These are phyloP conservation scores for Chimonanthus salicifolius DNA, from an alignment of 164 flowering plant genomes.

Conservation along the genomic window DNA sequence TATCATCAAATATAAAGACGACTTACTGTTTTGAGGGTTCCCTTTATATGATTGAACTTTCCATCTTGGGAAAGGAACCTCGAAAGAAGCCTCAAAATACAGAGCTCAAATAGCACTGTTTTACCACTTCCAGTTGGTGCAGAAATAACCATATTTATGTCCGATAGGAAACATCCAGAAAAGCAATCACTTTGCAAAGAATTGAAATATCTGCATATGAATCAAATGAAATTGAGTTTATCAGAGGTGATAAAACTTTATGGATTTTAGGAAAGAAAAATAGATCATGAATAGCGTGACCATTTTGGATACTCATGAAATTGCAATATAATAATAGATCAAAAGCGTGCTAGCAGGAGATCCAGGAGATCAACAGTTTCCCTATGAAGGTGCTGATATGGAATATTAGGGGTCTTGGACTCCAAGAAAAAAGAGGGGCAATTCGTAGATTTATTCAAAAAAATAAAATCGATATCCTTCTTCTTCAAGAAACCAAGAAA, in stretches of 20 bases:
- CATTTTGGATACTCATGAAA: neutral
- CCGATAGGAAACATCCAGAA: conserved; percentile 71
- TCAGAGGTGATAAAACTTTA: too few relatives aligned
- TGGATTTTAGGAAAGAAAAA: neutral
- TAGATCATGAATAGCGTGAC: neutral
- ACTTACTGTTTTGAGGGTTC: conserved; percentile 84
- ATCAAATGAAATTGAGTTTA: conserved; percentile 3
- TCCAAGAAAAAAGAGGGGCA: too few relatives aligned
- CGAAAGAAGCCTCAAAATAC: conserved; percentile 91
- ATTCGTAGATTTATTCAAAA: too few relatives aligned
- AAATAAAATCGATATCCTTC: too few relatives aligned
- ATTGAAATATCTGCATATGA: conserved; percentile 74
- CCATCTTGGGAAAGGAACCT: conserved; percentile 67
- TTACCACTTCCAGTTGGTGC: conserved; percentile 99
- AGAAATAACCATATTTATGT: conserved; percentile 86
- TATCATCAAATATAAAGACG: neutral
- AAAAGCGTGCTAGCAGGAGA: too few relatives aligned
- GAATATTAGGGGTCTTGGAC: too few relatives aligned
- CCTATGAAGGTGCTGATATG: too few relatives aligned
- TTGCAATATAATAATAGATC: neutral
- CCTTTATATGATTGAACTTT: conserved; percentile 59
- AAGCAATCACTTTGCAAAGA: conserved; percentile 98
- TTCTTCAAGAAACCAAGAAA: too few relatives aligned
- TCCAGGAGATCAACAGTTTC: too few relatives aligned
- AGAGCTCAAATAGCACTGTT: conserved; percentile 94